A percentile compares a stretch with the other conserved stretches of the same genome.
Conservation (phyloP, 352 stramenopile species). For the Globisporangium paddicum region DNA sequence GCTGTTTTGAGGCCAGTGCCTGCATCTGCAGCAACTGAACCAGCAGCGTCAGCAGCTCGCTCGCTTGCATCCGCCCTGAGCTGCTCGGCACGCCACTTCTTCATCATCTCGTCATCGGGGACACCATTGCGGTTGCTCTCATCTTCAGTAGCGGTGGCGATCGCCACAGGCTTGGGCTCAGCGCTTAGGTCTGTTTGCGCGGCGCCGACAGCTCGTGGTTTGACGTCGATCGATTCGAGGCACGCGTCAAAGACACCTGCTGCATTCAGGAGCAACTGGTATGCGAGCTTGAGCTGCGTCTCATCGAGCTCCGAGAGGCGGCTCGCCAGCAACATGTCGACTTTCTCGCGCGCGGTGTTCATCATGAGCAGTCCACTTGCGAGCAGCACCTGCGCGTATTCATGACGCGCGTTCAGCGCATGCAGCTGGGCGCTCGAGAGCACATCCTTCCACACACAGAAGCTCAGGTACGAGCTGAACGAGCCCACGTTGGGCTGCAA, state of each 20-base stretch:
- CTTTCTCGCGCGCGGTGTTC: constrained; percentile 31
- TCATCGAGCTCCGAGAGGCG: constrained; percentile 46
- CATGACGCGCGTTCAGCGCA: constrained; percentile 43
- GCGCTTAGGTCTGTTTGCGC: constrained; percentile 26
- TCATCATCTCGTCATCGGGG: constrained; percentile 36
- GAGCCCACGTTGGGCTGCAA: neutral
- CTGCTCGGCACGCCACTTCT: constrained; percentile 58
- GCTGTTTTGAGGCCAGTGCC: neutral
- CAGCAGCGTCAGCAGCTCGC: neutral
- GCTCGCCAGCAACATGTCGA: constrained; percentile 34
- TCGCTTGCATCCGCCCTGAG: constrained; percentile 14
- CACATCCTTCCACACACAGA: constrained; percentile 54
- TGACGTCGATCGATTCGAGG: constrained; percentile 33
- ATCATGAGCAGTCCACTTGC: constrained; percentile 40
- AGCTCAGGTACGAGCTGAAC: constrained; percentile 36
- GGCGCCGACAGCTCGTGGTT: constrained; percentile 27
- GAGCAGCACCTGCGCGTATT: constrained; percentile 50
- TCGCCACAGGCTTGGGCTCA: constrained; percentile 2
- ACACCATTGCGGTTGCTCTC: neutral
- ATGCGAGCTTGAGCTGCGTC: constrained; percentile 62
- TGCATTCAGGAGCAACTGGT: constrained; percentile 57
- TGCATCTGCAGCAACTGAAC: neutral
- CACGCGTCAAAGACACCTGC: constrained; percentile 50
- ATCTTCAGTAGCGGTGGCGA: neutral
- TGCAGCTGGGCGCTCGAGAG: constrained; percentile 39